Base-by-base conservation (phyloP, 345 rosid species). In the Syzygium grande region DNA sequence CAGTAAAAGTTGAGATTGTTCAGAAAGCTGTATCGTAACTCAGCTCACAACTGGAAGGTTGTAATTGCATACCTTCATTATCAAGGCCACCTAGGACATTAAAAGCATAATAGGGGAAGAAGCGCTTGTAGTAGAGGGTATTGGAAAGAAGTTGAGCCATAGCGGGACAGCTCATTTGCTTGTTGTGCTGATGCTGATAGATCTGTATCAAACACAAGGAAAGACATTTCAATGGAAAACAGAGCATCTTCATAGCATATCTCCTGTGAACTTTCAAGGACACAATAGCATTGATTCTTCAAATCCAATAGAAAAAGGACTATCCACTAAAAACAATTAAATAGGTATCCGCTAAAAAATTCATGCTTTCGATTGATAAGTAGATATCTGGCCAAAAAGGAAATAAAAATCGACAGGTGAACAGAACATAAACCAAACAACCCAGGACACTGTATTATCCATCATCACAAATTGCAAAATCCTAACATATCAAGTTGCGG, bases 41-140 rank as follows among this genome's bases (percentile, higher is more conserved):
- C 14, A 84, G 41, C 17, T 65, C 17, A 56, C 55, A 52, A 56
- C 3, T 41, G n/a, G 43, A 68, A 87, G 86, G 29, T 78, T 56
- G 54, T 65, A 85, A 84, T 15, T 84, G 52, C 87, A 88, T 91
- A 96, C 99, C 99, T 93, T 98, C 96, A 14, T 89, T 93, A 86
- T 98, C 99, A 89, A 98, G 98, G 90, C 99, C 99, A 85, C 97
- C 99, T 5, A 98, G 92, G 88, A 98, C 98, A 85, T 98, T 98
- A 59, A 98, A 98, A 29, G 99, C 91, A 91, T 98, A 98, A 88
- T 98, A 98, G 7, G 99, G 99, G 87, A 98, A 98, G 94, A 97
- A 98, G 4, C 99, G 95, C 87, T 98, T 98, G 91, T 94, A 98
- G 90, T 98, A 98, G 88, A 98, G 98, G 84, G 99, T 96, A 92